Base-by-base conservation (phyloP, 192 early-diverging fungal genomes). In the Coemansia nantahalensis region DNA sequence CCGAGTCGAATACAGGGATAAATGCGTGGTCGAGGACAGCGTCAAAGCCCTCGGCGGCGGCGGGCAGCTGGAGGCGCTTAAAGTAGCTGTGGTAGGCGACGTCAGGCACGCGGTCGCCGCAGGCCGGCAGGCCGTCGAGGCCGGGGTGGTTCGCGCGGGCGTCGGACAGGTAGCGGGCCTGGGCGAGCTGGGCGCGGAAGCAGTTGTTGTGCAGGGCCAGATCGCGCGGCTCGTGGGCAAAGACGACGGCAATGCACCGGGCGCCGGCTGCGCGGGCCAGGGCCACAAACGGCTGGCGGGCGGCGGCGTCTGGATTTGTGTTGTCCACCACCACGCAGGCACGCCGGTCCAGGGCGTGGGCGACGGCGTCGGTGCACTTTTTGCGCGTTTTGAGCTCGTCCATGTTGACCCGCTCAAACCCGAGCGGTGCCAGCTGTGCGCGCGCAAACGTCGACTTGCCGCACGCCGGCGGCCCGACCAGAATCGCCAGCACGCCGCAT, bases 391-490 rank as follows among this genome's bases (percentile, higher is more conserved):
- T 89, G 8, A 94, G 71, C 7, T 78, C 83, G 62, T 95, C 93
- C 81, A 91, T 83, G 55, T 93, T 95, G 52, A 95, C 77, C 34
- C 82, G 80, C 28, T 79, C 77, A 49, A 90, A 90, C 0, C 83
- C 83, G 14, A 83, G 77, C 2, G 79, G 67, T 17, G 79, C 59
- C 24, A 93, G 64, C 28, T 89, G 77, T n/a, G 58, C 74, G 8
- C 61, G 51, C 1, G 83, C 77, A 79, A 93, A 91, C 2, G 79
- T 83, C 0, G 85, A 84, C 62, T 95, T 97, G 17, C 94, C 94
- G 16, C 81, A 83, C 0, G 89, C 94, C 2, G 92, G 92, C 11
- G 79, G 81, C 1, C 94, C 94, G 47, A 91, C 88, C 14, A 86
- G 79, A 0, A 97, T 46, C 15, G 94, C 69, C 37, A 93, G 31